Evolutionary conservation across 768 basidiomycete genomes (phyloP).

Genomic region (Nidularia sp.): DNA sequence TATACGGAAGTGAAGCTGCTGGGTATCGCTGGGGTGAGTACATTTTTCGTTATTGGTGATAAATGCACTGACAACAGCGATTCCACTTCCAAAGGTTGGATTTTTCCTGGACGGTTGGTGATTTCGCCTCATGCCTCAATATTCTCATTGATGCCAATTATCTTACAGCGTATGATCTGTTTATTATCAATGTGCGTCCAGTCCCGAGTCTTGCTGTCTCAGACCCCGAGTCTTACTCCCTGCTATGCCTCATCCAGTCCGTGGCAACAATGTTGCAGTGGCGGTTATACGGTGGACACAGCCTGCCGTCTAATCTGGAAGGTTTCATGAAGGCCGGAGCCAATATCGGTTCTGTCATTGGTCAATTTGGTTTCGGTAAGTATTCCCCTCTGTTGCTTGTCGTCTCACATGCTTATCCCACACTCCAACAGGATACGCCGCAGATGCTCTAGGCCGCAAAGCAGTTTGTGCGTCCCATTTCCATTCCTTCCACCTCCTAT

Average conservation of each 20-base stretch:
- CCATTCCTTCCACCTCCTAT: not conserved
- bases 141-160: no score
- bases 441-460: constrained; percentile 67
- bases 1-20: constrained; percentile 55
- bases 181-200: constrained; percentile 58
- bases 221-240: not conserved
- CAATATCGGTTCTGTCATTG: constrained; percentile 71
- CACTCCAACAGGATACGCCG: constrained; percentile 12
- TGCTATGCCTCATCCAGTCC: constrained; percentile 32
- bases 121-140: no score
- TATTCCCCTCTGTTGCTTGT: not conserved
- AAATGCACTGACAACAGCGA: no score
- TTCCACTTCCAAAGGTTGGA: constrained; percentile 18
- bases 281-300: constrained; percentile 48
- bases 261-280: constrained; percentile 68
- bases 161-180: constrained; percentile 50
- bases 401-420: no score
- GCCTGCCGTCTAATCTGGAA: constrained; percentile 50
- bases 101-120: constrained; percentile 57
- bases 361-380: constrained; percentile 59
- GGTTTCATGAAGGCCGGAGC: constrained; percentile 64
- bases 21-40: constrained; percentile 50
- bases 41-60: no score
- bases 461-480: constrained; percentile 43
- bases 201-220: not conserved